Base-by-base conservation (phyloP, 2,329 filamentous ascomycete species). In the Colletotrichum tanaceti region DNA sequence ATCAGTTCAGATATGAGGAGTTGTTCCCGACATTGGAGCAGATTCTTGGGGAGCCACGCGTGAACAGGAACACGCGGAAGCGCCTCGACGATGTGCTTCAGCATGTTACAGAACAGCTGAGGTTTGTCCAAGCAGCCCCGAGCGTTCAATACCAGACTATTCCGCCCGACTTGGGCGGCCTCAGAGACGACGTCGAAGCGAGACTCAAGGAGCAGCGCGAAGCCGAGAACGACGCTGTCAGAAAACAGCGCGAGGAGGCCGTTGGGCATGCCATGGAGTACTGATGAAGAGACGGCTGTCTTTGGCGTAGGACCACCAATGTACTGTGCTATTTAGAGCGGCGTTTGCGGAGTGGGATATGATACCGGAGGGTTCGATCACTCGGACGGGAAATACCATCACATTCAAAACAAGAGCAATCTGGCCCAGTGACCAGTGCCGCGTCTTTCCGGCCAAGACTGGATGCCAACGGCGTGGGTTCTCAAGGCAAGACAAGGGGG, bases 1-100 rank as follows among this genome's bases (percentile, higher is more conserved):
- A 93, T 71, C 94, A 97, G 71, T 99, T 99, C 80, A 89, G 92
- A 54, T 72, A 72, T 46, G 91, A 93, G 49, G 92, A 96, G 71
- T 87, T 99, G 16, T 96, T 98, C 76, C 96, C 96, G 0, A 91
- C 92, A 4, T 86, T 98, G n/a, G 89, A 92, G 74, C 86, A 91
- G 76, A 88, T 90, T 49, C 77, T 90, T 47, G 86, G 87, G 57
- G 91, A 95, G 73, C 86, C 86, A 54, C 83, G 87, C 61, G 89
- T 90, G 75, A 98, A 98, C 77, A 89, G 91, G 74, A 97, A 97
- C 75, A 87, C 92, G 6, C 85, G 87, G 58, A 91, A 94, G 74
- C 91, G 93, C 70, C 83, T 97, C 20, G 85, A 68, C 55, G 89
- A 91, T 41, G 90, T 97, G 50, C 86, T 97, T 4, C 86, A 91